Percentiles rank a stretch among this genome's conserved stretches.
These are phyloP conservation scores for Metarhizium rileyi DNA, from an alignment of 2,329 filamentous ascomycete species.

Conservation along the genomic window DNA sequence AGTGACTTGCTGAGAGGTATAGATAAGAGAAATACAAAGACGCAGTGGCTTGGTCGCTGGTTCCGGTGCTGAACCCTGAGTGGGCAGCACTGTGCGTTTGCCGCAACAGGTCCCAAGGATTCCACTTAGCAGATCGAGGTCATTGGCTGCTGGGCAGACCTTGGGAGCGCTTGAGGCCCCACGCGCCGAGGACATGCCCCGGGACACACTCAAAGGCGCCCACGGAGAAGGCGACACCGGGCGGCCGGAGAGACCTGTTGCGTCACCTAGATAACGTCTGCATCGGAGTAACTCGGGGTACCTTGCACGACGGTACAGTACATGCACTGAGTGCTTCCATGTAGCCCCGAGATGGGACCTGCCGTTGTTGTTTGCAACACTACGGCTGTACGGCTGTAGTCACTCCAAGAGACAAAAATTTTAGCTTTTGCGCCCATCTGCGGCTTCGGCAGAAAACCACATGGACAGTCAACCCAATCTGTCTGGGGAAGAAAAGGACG, in stretches of 20 bases:
- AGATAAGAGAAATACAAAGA: slow-evolving; percentile 4
- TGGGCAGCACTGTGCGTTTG: not conserved
- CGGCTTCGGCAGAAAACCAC: slow-evolving; percentile 10
- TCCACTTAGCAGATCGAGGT: not conserved
- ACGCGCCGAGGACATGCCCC: not conserved
- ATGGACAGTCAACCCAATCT: not conserved
- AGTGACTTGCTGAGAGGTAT: slow-evolving; percentile 7
- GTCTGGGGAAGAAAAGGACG: not conserved
- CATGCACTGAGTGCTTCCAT: not conserved
- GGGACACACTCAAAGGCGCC: not conserved
- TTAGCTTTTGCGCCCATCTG: slow-evolving; percentile 1
- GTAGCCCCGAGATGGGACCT: not conserved
- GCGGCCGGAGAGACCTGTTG: not conserved
- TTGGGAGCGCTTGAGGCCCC: not conserved
- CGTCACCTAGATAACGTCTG: not conserved
- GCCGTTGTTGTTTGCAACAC: too few relatives aligned
- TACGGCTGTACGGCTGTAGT: too few relatives aligned
- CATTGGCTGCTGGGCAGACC: too few relatives aligned
- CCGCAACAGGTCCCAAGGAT: not conserved
- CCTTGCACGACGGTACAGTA: not conserved
- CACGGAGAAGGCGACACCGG: not conserved
- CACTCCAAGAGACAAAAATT: not conserved
- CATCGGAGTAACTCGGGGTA: not conserved
- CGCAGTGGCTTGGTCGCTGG: slow-evolving; percentile 7
- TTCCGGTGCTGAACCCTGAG: slow-evolving; percentile 2